These are phyloP conservation scores for Saksenaea oblongispora DNA, from an alignment of 371 early-diverging fungal genomes.

Conservation along the genomic window DNA sequence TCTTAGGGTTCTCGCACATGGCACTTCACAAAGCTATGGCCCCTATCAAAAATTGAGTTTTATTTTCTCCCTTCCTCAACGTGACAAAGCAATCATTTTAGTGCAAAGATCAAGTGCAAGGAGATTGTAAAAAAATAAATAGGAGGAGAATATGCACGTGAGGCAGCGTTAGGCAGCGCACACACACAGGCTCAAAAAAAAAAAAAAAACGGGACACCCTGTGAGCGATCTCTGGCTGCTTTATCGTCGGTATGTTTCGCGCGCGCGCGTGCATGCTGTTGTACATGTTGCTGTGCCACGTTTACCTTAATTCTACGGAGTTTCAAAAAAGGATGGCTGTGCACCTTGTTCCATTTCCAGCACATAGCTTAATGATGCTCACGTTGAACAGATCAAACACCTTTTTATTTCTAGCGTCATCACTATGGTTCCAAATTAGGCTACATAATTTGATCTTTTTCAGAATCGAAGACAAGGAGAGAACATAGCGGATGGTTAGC, in stretches of 20 bases:
- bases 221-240: neutral
- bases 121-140: neutral
- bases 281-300: neutral
- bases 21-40: neutral
- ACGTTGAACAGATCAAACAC: no score
- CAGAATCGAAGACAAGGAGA: neutral
- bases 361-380: neutral
- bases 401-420: neutral
- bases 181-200: neutral
- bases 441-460: neutral
- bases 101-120: neutral
- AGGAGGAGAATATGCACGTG: neutral
- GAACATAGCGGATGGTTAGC: neutral
- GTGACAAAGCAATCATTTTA: neutral
- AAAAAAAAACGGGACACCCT: neutral
- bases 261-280: neutral
- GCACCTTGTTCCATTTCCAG: neutral
- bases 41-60: neutral
- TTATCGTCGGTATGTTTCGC: neutral
- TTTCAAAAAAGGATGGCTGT: neutral
- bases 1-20: neutral
- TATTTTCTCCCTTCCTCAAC: neutral
- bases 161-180: neutral
- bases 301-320: neutral
- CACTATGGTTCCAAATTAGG: neutral